These are phyloP conservation scores for Tuber melanosporum DNA, from an alignment of 495 filamentous ascomycete species.

Conservation along the genomic window DNA sequence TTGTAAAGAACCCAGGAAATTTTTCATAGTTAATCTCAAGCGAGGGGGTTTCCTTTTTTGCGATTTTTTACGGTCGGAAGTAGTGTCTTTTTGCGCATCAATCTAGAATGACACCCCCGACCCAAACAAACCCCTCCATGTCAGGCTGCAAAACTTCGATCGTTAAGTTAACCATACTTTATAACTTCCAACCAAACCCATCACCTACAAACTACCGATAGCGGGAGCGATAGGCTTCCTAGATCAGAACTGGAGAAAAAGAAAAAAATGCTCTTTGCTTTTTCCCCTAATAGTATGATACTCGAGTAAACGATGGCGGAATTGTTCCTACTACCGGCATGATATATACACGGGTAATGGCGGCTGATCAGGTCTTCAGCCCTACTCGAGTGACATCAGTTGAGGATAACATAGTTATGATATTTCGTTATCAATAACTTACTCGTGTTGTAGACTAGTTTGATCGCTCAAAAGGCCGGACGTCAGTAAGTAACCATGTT, in stretches of 20 bases:
- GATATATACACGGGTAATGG: neutral
- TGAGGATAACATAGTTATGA: neutral
- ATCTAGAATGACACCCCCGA: neutral
- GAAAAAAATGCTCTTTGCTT: neutral
- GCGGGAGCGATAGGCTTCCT: neutral
- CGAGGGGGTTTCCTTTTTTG: neutral
- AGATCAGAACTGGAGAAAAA: neutral
- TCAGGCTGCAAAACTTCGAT: neutral
- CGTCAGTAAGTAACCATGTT: neutral
- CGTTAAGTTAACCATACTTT: neutral
- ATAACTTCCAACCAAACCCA: neutral
- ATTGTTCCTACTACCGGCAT: neutral
- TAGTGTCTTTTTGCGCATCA: neutral
- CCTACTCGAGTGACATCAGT: neutral
- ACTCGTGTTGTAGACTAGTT: neutral
- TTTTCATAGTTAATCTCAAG: neutral
- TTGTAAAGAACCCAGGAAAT: neutral
- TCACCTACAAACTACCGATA: neutral
- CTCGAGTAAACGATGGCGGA: neutral
- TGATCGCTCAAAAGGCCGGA: neutral
- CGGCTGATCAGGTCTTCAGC: neutral
- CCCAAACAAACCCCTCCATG: neutral
- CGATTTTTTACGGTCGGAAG: neutral
- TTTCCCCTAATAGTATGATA: neutral
- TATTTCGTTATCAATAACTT: neutral